A percentile compares a stretch with the other conserved stretches of the same genome.
Conservation (phyloP, 768 basidiomycete genomes). For the Harrya chromipes region DNA sequence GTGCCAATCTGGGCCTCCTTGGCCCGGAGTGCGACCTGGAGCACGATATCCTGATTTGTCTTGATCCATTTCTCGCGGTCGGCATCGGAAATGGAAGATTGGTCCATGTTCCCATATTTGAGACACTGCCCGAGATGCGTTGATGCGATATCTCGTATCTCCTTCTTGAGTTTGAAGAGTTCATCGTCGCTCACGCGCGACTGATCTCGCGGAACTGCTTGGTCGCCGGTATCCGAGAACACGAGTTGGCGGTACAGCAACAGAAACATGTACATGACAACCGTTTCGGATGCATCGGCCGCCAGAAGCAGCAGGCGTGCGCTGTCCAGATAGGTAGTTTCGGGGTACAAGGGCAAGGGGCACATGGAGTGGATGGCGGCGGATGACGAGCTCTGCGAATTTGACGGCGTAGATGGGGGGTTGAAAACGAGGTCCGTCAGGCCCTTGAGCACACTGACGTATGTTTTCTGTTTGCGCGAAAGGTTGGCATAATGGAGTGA, state of each 20-base stretch:
- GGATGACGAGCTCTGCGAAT: constrained; percentile 27
- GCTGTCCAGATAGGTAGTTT: constrained; percentile 80
- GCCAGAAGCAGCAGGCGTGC: constrained; percentile 62
- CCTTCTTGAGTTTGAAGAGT: constrained; percentile 61
- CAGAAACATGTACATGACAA: constrained; percentile 75
- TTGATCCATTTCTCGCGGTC: constrained; percentile 53
- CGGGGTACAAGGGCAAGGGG: constrained; percentile 53
- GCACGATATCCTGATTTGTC: constrained; percentile 61
- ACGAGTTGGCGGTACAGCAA: constrained; percentile 77
- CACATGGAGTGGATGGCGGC: constrained; percentile 32
- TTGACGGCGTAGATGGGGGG: constrained; percentile 41
- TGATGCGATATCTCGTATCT: constrained; percentile 67
- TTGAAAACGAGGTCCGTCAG: constrained; percentile 65
- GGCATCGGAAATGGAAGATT: constrained; percentile 25
- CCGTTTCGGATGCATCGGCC: constrained; percentile 71
- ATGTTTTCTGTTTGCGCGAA: constrained; percentile 43
- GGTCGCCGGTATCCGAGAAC: constrained; percentile 42
- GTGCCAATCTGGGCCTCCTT: constrained; percentile 39
- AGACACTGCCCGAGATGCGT: constrained; percentile 62
- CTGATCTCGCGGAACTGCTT: constrained; percentile 26
- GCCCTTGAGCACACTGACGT: constrained; percentile 55
- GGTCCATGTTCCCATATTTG: constrained; percentile 29
- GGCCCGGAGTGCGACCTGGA: constrained; percentile 75
- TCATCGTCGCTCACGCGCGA: constrained; percentile 50
- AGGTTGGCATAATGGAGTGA: constrained; percentile 43